Conservation (phyloP, 441 rosid species). For the Daphne laureola region DNA sequence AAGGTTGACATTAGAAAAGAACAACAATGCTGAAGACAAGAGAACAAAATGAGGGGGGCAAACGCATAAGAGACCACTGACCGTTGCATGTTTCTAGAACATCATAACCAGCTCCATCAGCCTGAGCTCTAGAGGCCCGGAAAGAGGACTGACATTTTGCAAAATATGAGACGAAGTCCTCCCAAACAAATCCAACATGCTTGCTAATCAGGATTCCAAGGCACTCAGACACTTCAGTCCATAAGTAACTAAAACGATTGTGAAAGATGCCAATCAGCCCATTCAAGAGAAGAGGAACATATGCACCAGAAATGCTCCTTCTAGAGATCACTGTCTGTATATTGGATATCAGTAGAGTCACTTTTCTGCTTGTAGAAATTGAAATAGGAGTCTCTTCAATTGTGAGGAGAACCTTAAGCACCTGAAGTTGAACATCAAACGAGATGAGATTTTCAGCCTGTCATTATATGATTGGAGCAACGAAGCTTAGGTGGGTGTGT, state of each 20-base stretch:
- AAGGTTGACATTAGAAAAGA: background rate
- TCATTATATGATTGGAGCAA: constrained; percentile 5
- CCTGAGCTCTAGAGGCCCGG: constrained; percentile 27
- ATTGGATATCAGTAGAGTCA: constrained; percentile 43
- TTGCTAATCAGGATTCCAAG: constrained; percentile 57
- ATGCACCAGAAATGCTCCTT: constrained; percentile 57
- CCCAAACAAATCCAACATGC: constrained; percentile 55
- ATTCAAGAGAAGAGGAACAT: constrained; percentile 55
- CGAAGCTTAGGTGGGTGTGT: constrained; percentile 1
- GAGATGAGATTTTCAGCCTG: background rate
- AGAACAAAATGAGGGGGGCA: background rate
- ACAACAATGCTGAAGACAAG: background rate
- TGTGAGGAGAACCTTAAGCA: constrained; percentile 53
- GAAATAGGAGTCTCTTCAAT: constrained; percentile 67
- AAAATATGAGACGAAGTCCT: constrained; percentile 46
- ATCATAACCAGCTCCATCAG: constrained; percentile 25
- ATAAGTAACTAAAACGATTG: constrained; percentile 55
- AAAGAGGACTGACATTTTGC: constrained; percentile 37
- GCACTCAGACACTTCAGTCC: constrained; percentile 75
- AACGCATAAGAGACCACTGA: constrained; percentile 22
- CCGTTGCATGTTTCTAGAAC: constrained; percentile 36
- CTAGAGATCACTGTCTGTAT: constrained; percentile 61
- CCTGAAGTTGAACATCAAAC: constrained; percentile 42
- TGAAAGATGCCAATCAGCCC: constrained; percentile 74
- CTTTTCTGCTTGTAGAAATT: constrained; percentile 57